Conservation (phyloP, 208 protist genomes). For the Leishmania mexicana region DNA sequence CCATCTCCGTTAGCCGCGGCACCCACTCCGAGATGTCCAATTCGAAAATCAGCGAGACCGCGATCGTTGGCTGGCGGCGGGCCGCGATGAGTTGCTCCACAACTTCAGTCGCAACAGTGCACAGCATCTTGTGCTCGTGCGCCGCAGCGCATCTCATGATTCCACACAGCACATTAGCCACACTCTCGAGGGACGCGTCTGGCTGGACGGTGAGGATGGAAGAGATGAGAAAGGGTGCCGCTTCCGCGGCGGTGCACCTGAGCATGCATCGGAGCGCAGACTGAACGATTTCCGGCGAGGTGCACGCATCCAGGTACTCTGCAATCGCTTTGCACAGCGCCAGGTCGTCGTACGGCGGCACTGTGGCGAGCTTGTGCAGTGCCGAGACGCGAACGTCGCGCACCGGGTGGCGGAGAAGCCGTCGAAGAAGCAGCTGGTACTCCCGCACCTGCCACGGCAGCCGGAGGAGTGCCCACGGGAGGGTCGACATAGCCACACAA, state of each 20-base stretch:
- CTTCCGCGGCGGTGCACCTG: constrained; percentile 13
- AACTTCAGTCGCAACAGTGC: background rate
- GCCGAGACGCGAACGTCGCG: constrained; percentile 11
- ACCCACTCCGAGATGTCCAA: background rate
- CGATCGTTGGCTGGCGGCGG: constrained; percentile 16
- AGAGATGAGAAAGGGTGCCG: constrained; percentile 11
- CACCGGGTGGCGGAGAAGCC: constrained; percentile 17
- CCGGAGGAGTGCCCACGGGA: constrained; percentile 12
- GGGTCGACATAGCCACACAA: constrained; percentile 20
- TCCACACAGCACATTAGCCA: background rate
- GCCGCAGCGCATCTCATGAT: background rate
- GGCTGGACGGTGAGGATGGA: constrained; percentile 2
- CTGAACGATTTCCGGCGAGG: background rate
- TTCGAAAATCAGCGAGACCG: constrained; percentile 5
- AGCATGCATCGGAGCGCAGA: constrained; percentile 24
- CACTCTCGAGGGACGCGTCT: constrained; percentile 8
- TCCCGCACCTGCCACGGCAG: constrained; percentile 20
- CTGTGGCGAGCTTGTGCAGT: constrained; percentile 11
- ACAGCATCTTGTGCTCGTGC: background rate
- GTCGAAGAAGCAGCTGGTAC: constrained; percentile 21
- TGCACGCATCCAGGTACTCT: constrained; percentile 10
- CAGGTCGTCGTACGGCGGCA: constrained; percentile 19
- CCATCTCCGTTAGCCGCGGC: constrained; percentile 14
- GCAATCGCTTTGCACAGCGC: constrained; percentile 14
- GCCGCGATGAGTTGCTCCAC: constrained; percentile 1